These are phyloP conservation scores for Metschnikowia colocasiae DNA, from an alignment of 805 yeast genomes.

Conservation along the genomic window DNA sequence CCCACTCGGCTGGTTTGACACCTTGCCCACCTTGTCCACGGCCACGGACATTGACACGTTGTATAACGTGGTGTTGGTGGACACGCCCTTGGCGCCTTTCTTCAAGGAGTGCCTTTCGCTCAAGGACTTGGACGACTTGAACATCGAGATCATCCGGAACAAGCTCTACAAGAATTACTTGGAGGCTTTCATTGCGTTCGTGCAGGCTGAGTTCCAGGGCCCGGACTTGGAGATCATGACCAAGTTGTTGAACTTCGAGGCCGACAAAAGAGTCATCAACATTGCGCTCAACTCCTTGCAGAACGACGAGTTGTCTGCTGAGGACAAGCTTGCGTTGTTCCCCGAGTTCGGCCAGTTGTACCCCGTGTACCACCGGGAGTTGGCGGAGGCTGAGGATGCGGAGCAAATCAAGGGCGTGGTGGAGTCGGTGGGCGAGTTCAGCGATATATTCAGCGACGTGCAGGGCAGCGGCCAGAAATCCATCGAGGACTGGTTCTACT, in stretches of 20 bases:
- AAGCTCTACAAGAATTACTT: constrained; percentile 88
- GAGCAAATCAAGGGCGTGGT: constrained; percentile 73
- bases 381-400: constrained; percentile 77
- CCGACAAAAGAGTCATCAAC: constrained; percentile 91
- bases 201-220: constrained; percentile 52
- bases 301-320: constrained; percentile 66
- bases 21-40: constrained; percentile 89
- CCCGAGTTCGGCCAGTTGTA: constrained; percentile 82
- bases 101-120: constrained; percentile 85
- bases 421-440: constrained; percentile 62
- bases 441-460: constrained; percentile 46
- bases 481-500: constrained; percentile 92
- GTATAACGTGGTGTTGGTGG: constrained; percentile 87
- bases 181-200: constrained; percentile 77
- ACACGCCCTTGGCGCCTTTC: constrained; percentile 96
- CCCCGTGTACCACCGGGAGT: constrained; percentile 61
- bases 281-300: constrained; percentile 87
- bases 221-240: constrained; percentile 85
- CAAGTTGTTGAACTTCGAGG: constrained; percentile 79
- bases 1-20: constrained; percentile 98
- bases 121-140: constrained; percentile 89
- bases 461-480: constrained; percentile 46
- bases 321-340: constrained; percentile 65
- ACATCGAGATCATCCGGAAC: constrained; percentile 92
- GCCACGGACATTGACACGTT: constrained; percentile 94